Evolutionary conservation across 2,329 filamentous ascomycete species (phyloP).

Genomic region (Dothideomycetidae sp.): DNA sequence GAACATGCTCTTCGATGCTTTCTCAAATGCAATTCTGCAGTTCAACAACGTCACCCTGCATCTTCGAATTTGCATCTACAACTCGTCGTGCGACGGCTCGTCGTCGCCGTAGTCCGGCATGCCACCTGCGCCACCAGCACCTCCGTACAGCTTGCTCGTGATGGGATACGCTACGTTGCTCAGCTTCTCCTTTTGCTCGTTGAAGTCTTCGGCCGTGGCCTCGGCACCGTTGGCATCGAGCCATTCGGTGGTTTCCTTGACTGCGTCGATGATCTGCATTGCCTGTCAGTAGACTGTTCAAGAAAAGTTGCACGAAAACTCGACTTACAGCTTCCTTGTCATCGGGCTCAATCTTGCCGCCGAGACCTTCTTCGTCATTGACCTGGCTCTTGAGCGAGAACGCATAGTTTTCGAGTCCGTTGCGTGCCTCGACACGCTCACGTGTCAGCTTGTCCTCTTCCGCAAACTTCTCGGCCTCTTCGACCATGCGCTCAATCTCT

Average conservation of each 20-base stretch:
- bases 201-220: slow-evolving; percentile 84
- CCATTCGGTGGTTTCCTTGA: slow-evolving; percentile 97
- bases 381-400: slow-evolving; percentile 99
- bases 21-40: too few species aligned
- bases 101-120: slow-evolving; percentile 51
- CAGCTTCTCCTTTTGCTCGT: slow-evolving; percentile 99
- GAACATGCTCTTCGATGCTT: too few species aligned
- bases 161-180: slow-evolving; percentile 95
- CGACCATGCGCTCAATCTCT: slow-evolving; percentile 98
- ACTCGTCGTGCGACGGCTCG: slow-evolving; percentile 35
- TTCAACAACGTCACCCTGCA: too few species aligned
- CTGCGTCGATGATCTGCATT: slow-evolving; percentile 64
- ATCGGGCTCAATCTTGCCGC: slow-evolving; percentile 95
- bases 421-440: slow-evolving; percentile 91
- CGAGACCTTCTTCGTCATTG: slow-evolving; percentile 90
- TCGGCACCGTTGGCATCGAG: slow-evolving; percentile 84
- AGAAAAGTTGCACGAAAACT: background rate
- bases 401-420: slow-evolving; percentile 96
- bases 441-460: slow-evolving; percentile 98
- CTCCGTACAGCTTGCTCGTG: slow-evolving; percentile 87
- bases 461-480: slow-evolving; percentile 95
- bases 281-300: slow-evolving; percentile 23
- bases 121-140: slow-evolving; percentile 41
- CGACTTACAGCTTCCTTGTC: slow-evolving; percentile 84
- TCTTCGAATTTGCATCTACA: too few species aligned